phyloP scores from a whole-genome alignment of 805 yeast species.

The Barnettozyma botsteinii region DNA sequence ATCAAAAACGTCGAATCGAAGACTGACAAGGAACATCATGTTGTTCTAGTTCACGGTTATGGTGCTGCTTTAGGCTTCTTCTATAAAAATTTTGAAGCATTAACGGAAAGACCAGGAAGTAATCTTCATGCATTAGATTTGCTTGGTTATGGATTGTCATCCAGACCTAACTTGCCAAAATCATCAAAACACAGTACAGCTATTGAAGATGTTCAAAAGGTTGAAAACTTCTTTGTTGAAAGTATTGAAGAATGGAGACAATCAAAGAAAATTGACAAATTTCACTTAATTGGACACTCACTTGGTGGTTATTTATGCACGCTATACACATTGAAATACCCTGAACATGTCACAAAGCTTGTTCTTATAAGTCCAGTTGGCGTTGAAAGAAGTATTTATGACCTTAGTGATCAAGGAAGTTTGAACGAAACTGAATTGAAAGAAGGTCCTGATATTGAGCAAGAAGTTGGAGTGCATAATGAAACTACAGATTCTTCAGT shows the following conservation, averaged over 20 bases:
- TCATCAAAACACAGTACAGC: slow-evolving; percentile 13
- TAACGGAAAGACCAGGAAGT: slow-evolving; percentile 45
- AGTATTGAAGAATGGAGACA: slow-evolving; percentile 59
- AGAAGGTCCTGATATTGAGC: slow-evolving; percentile 28
- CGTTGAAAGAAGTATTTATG: slow-evolving; percentile 49
- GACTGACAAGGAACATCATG: slow-evolving; percentile 32
- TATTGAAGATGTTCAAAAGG: slow-evolving; percentile 26
- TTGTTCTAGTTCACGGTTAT: slow-evolving; percentile 78
- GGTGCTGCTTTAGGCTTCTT: slow-evolving; percentile 82
- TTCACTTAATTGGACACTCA: slow-evolving; percentile 63
- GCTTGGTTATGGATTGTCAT: slow-evolving; percentile 57
- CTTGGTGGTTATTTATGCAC: slow-evolving; percentile 65
- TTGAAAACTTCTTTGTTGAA: slow-evolving; percentile 33
- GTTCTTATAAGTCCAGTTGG: slow-evolving; percentile 69
- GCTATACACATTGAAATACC: slow-evolving; percentile 51
- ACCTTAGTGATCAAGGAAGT: slow-evolving; percentile 5
- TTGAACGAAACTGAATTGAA: slow-evolving; percentile 3
- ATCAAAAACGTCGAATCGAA: slow-evolving; percentile 39
- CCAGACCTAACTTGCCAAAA: slow-evolving; percentile 39
- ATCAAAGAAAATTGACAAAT: slow-evolving; percentile 39
- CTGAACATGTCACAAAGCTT: slow-evolving; percentile 43
- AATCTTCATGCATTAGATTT: slow-evolving; percentile 56
- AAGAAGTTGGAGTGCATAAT: slow-evolving; percentile 26
- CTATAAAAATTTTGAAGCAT: slow-evolving; percentile 52
- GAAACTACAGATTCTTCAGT: slow-evolving; percentile 14